Evolutionary conservation across 148 eudicot genomes (phyloP).

Genomic region (Selenicereus undatus): DNA sequence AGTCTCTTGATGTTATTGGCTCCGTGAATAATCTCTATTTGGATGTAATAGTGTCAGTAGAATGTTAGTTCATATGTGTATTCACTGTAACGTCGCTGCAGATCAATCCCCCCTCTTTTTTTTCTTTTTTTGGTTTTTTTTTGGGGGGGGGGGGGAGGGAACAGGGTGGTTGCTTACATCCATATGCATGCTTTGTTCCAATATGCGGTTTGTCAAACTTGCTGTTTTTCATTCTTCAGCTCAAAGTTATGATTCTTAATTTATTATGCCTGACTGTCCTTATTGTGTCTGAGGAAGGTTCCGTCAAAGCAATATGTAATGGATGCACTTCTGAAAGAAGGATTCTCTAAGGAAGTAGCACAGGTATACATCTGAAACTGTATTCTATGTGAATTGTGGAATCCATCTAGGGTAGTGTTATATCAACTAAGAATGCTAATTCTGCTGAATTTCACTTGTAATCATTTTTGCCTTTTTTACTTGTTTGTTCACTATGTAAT

Average conservation of each 20-base stretch:
- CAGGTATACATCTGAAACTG: conserved; percentile 44
- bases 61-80: too few relatives aligned
- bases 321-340: conserved; percentile 59
- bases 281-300: conserved; percentile 53
- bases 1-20: too few relatives aligned
- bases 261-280: background rate
- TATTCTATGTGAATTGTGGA: background rate
- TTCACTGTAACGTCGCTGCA: too few relatives aligned
- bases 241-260: too few relatives aligned
- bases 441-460: background rate
- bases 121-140: too few relatives aligned
- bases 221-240: too few relatives aligned
- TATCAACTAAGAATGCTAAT: background rate
- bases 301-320: conserved; percentile 65
- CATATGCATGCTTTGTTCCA: background rate
- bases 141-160: background rate
- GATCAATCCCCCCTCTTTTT: background rate
- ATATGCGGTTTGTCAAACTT: too few relatives aligned
- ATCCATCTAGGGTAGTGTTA: background rate
- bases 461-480: background rate
- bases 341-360: conserved; percentile 85
- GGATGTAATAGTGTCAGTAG: background rate
- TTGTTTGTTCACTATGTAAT: background rate
- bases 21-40: too few relatives aligned
- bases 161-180: background rate